phyloP scores from a whole-genome alignment of 306 rosid genomes.

The Lathyrus aphaca region DNA sequence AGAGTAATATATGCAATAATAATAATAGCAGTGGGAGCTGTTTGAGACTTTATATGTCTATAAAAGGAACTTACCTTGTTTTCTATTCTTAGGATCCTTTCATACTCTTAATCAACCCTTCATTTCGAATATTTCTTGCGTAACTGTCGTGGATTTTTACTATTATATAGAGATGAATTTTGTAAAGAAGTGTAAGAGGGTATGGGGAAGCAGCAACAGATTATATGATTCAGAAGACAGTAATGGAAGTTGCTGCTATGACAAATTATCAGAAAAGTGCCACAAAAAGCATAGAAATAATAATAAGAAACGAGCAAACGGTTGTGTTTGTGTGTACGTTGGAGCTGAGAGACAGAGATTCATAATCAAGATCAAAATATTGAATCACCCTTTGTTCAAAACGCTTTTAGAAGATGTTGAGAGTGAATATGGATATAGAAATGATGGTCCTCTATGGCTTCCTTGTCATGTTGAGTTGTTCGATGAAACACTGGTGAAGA shows the following conservation, averaged over 20 bases:
- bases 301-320: constrained; percentile 42
- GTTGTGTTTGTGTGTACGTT: constrained; percentile 62
- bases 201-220: constrained; percentile 19
- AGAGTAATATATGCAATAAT: neutral
- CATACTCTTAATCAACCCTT: too few species aligned
- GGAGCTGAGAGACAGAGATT: constrained; percentile 60
- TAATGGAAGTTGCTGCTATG: neutral
- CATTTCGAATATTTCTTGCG: neutral
- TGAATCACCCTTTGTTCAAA: constrained; percentile 64
- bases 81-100: too few species aligned
- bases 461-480: constrained; percentile 69
- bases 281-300: neutral
- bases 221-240: neutral
- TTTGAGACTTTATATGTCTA: neutral
- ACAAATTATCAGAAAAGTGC: neutral
- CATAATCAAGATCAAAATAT: constrained; percentile 48
- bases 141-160: too few species aligned
- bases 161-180: constrained; percentile 15
- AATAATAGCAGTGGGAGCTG: neutral
- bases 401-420: constrained; percentile 66
- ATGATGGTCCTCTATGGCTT: constrained; percentile 70
- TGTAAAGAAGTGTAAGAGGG: constrained; percentile 46
- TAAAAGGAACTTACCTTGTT: neutral
- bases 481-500: constrained; percentile 39
- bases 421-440: constrained; percentile 56